Percentiles rank a stretch among this genome's conserved stretches.
phyloP scores from a whole-genome alignment of 2,329 filamentous ascomycete genomes.

The Diaporthe humulicola region DNA sequence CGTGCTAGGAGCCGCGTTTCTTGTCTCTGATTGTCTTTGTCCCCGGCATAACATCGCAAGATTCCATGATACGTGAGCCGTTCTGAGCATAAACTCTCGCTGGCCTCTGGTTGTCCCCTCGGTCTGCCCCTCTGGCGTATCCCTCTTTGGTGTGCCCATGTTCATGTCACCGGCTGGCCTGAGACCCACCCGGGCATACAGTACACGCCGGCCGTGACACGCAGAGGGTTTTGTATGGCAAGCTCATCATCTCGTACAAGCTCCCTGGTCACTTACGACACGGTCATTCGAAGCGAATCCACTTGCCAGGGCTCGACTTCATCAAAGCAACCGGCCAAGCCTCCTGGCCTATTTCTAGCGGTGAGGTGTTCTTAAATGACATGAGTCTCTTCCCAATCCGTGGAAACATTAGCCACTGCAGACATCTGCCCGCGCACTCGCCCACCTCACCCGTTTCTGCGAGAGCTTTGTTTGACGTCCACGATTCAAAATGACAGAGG shows the following conservation, averaged over 20 bases:
- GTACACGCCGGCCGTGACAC: constrained; percentile 13
- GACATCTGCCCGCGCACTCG: not conserved
- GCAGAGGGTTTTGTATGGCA: constrained; percentile 28
- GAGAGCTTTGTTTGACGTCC: not conserved
- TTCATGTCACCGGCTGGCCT: constrained; percentile 9
- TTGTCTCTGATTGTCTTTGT: not conserved
- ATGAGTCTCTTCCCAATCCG: not conserved
- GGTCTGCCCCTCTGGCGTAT: not conserved
- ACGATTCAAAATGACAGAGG: constrained; percentile 43
- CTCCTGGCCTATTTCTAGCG: constrained; percentile 18
- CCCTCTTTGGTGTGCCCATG: constrained; percentile 5
- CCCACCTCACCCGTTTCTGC: constrained; percentile 30
- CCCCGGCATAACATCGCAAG: constrained; percentile 8
- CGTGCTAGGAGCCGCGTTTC: not conserved
- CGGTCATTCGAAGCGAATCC: constrained; percentile 29
- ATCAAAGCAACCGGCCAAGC: constrained; percentile 28
- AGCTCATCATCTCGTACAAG: constrained; percentile 21
- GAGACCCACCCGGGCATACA: constrained; percentile 15
- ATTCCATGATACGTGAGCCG: constrained; percentile 23
- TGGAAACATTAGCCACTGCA: not conserved
- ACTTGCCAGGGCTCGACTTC: constrained; percentile 27
- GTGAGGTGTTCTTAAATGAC: constrained; percentile 19
- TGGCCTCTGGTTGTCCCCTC: not conserved
- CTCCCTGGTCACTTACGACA: constrained; percentile 29
- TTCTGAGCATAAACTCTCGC: constrained; percentile 1